Base-by-base conservation (phyloP, 768 basidiomycete genomes). In the Clitopilus hobsonii region DNA sequence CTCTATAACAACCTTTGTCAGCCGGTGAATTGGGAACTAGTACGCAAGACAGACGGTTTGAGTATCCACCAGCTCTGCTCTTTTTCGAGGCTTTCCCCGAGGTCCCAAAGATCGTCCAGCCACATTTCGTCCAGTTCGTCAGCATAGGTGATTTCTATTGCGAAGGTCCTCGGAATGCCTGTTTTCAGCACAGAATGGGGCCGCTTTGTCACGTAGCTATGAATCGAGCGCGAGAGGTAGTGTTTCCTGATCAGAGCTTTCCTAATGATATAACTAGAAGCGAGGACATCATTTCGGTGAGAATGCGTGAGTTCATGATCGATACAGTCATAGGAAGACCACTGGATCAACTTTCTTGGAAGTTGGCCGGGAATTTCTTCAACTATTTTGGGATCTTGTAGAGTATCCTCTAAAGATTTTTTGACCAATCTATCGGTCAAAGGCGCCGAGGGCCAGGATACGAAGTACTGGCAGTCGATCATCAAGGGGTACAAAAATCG, bases 71-170 rank as follows among this genome's bases (percentile, higher is more conserved):
- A 98, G 25, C 71, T 73, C 3, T 63, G 59, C 10, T 72, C 65
- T 27, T 66, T 67, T 20, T 85, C 79, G 26, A 97, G 77, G 18
- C 77, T 73, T 45, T 79, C 70, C 5, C 81, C 84, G 13, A 98
- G 80, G 50, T 97, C 94, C 79, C 86, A 98, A 28, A 98, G 79
- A 55, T 99, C 97, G 69, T 98, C 96, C 26, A 81, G 70, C 82
- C 94, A 89, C 71, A 93, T 75, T 69, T 98, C 97, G 56, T 97
- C 94, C 16, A 99, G 78, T 63, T 99, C 97, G 69, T 99, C 96
- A 2, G 88, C 87, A 67, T 89, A 94, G 13, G 89, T 85, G 23
- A 98, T 75, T 58, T 96, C 91, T 54, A 97, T 74, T 54, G 89
- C 84, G 78, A 86, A 95, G 6, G 93, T 94, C 58, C 70, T 72